Evolutionary conservation across 108 stramenopile species (phyloP).

Genomic region (Aurantiochytrium sp.): DNA sequence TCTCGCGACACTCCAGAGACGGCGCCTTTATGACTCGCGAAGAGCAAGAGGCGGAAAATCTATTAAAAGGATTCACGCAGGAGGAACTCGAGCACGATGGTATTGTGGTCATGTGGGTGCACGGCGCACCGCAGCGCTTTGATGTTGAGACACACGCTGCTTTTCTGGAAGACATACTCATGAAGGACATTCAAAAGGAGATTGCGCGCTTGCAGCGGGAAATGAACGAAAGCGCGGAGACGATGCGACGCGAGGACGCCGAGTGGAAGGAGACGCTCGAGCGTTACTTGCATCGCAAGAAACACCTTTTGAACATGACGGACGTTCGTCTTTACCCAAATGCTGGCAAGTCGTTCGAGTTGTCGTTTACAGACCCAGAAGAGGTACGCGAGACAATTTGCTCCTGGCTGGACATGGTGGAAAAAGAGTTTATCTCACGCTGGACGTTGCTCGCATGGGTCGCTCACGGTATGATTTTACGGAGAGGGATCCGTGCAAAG

Average conservation of each 20-base stretch:
- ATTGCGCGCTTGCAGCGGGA: background rate
- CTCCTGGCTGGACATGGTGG: background rate
- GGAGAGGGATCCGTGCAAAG: background rate
- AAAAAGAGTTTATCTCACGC: background rate
- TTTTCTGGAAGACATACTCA: background rate
- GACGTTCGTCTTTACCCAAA: background rate
- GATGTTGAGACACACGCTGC: background rate
- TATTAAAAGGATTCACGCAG: background rate
- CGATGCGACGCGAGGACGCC: background rate
- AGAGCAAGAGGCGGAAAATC: background rate
- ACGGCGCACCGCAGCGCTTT: background rate
- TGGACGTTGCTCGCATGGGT: slow-evolving; percentile 12
- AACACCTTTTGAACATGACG: background rate
- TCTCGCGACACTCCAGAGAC: background rate
- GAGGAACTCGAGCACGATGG: background rate
- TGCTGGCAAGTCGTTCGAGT: background rate
- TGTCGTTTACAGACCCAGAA: background rate
- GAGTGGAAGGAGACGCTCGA: background rate
- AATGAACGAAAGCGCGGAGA: background rate
- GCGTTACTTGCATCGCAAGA: background rate
- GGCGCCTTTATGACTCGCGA: background rate
- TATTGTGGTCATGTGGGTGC: background rate
- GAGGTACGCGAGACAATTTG: background rate
- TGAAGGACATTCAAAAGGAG: background rate
- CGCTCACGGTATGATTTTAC: background rate